Base-by-base conservation (phyloP, 2,329 filamentous ascomycete genomes). In the Ceratocystis cubensis region DNA sequence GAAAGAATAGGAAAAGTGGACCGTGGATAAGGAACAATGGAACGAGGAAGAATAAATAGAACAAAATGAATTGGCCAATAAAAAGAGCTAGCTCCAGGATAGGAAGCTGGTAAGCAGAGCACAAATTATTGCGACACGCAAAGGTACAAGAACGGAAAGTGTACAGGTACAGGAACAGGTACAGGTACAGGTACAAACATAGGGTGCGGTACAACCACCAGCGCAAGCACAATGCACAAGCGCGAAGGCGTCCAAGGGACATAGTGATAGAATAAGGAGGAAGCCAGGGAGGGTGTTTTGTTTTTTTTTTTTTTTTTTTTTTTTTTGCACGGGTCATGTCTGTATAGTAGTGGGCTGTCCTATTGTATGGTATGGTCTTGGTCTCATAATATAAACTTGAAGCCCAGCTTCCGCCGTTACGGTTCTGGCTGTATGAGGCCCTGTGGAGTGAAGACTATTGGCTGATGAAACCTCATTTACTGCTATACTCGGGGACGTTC, bases 181-280 rank as follows among this genome's bases (percentile, higher is more conserved):
- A 25, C 61, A 63, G 48, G 44, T 33, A 48, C 57, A 61, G 37
- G 30, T 22, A 44, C 61, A 63, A 63, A 20, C 41, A 46, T 30
- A 30, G 20, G 15, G 5, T 7, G 15, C 15, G 20, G 28, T 13
- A 37, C 30, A n/a, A 48, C 10, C 20, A 48, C 46, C 46, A 37
- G 7, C 22, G 25, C 20, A 56, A 62, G 15, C 22, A 17, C 37
- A 28, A 46, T 15, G 17, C 22, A 63, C 59, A 62, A 25, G 20
- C 33, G n/a, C 20, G 37, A 28, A 46, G 59, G 17, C 5, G 17
- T 25, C 33, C 41, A 45, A 63, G 17, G 41, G 22, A 25, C 17
- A 63, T 25, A 20, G 61, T 22, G 44, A 41, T 41, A 41, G 37
- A 41, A 13, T 0, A 41, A 48, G 46, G 46, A 48, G 48, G 7